Base-by-base conservation (phyloP, 2,329 filamentous ascomycete genomes). In the Venturiaceae sp. region DNA sequence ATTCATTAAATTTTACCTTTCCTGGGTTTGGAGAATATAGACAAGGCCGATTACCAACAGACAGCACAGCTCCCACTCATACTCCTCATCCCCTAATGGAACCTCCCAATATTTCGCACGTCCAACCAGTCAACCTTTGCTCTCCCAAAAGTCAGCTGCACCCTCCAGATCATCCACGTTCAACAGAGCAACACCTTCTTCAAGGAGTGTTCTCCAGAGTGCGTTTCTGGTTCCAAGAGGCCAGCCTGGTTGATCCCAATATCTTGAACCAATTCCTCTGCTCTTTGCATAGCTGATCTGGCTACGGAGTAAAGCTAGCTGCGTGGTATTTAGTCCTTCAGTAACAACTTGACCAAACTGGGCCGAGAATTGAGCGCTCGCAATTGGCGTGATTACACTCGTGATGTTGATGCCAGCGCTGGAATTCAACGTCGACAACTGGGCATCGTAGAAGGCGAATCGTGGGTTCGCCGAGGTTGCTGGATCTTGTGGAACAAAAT, bases 131-230 rank as follows among this genome's bases (percentile, higher is more conserved):
- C 52, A 56, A 13, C 53, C 53, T 13, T 21, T 56, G 5, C 19
- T 41, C 39, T 57, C 41, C 55, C 55, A 57, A 16, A 73, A 73
- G 47, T 69, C 73, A 19, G 77, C 75, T 16, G 73, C 77, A 21
- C 69, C 83, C 61, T 77, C 73, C 55, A 86, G 63, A 70, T 87
- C 83, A 74, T 87, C 84, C 0, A 80, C 83, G 68, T 86, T 86
- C 55, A 87, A 64, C 59, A 87, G 66, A 60, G 79, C 79, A n/a
- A 83, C 81, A 0, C 82, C 83, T 60, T 80, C 80, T 55, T 78
- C 73, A 63, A 79, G 74, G 61, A 87, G 67, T 5, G 73, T 75
- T 62, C 77, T 72, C 84, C 84, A 87, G 4, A 84, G 69, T 9
- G 74, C 71, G 66, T 85, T 82, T 26, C 84, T 71, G 23, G 76